A percentile compares a stretch with the other conserved stretches of the same genome.
Evolutionary conservation across 2,329 filamentous ascomycete species (phyloP).

Genomic region (Curvularia lunata): DNA sequence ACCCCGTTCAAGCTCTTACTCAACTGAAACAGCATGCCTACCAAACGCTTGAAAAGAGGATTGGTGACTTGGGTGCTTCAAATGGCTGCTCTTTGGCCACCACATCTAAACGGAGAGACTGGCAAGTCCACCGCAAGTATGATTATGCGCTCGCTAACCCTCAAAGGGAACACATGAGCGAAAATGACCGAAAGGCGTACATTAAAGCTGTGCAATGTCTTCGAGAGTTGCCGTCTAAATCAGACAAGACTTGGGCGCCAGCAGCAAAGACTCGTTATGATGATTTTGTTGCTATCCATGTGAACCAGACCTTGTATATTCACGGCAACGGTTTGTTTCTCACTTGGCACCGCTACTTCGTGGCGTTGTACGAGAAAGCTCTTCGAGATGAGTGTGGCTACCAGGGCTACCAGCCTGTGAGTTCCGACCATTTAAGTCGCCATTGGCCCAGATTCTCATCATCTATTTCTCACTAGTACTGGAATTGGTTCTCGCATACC

Average conservation of each 20-base stretch:
- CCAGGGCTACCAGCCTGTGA: slow-evolving; percentile 12
- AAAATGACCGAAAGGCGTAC: not conserved
- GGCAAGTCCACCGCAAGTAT: not conserved
- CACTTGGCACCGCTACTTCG: slow-evolving; percentile 12
- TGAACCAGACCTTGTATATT: slow-evolving; percentile 8
- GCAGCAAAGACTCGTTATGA: slow-evolving; percentile 13
- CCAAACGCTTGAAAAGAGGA: not conserved
- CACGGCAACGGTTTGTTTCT: slow-evolving; percentile 9
- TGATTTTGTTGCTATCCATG: slow-evolving; percentile 12
- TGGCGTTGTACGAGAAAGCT: slow-evolving; percentile 10
- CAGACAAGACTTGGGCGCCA: slow-evolving; percentile 5
- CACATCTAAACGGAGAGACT: slow-evolving; percentile 3
- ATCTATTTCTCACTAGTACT: slow-evolving; percentile 4
- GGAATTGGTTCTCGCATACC: slow-evolving; percentile 10
- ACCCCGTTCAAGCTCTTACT: slow-evolving; percentile 6
- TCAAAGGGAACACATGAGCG: slow-evolving; percentile 8
- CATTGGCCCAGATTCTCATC: not conserved
- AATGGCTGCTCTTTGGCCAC: slow-evolving; percentile 6
- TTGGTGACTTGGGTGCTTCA: not conserved
- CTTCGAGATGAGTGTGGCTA: slow-evolving; percentile 11
- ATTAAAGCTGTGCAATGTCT: slow-evolving; percentile 11
- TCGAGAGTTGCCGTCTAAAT: slow-evolving; percentile 7
- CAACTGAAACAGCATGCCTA: slow-evolving; percentile 10
- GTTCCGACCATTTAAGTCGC: not conserved
- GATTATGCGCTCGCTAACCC: not conserved